Evolutionary conservation across 164 flowering plant genomes (phyloP), one percentile per base, ranked within the genome.

Genomic region (Tetracentron sinense): DNA sequence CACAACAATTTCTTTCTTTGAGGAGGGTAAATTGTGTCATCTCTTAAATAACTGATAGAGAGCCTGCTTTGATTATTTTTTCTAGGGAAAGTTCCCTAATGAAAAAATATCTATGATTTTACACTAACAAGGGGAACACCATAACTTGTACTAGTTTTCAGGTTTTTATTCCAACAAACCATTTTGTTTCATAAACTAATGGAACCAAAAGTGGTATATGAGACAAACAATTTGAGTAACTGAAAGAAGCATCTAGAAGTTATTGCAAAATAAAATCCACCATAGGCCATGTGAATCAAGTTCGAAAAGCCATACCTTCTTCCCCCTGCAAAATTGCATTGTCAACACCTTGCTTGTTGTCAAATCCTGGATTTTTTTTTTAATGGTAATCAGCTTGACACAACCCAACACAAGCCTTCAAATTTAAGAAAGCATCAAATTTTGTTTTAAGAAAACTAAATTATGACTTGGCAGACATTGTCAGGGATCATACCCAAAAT

Each of bases 341-440:
- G 94, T 89, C 76, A 93, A 75, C 67, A 93, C 96, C 60, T 80
- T 82, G 54, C 65, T 75, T 48, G 79, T 90, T 16, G 98, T 90
- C 60, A 85, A 79, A 47, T 87, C 96, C 98, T 93, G 82, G n/a
- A 77, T 6, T 65, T 29, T 69, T 52, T 29, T 53, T 42, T 63
- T 25, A n/a, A 66, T 42, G 28, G 54, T 35, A 0, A 55, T 77
- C 56, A 78, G 60, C 51, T 54, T 52, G 56, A 19, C 29, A 23
- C 42, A n/a, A 58, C 19, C 17, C 23, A 49, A 21, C 42, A 28
- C 35, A 28, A n/a, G 7, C 42, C 1, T 14, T 22, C 7, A 26
- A 42, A 38, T 16, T 20, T 44, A 35, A 19, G 48, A 26, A 28
- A 35, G 4, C 23, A 55, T 23, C 53, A 33, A 42, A 3, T 17